phyloP scores from a whole-genome alignment of 1,284 basidiomycete genomes.

The Leccinum angustisporum region DNA sequence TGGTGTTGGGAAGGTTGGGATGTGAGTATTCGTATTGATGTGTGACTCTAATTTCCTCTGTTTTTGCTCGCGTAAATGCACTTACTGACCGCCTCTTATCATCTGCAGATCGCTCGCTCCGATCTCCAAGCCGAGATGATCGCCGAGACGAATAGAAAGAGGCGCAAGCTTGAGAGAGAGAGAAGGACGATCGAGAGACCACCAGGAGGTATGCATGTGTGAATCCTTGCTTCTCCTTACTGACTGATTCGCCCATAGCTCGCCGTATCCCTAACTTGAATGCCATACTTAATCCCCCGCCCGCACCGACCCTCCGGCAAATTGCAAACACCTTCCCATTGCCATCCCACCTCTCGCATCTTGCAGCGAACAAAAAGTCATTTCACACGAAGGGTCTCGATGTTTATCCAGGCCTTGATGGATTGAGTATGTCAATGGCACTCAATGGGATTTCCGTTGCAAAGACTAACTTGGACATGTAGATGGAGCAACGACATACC shows the following conservation, averaged over 20 bases:
- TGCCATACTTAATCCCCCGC: conserved; percentile 41
- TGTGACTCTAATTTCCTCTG: neutral
- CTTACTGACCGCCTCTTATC: conserved; percentile 7
- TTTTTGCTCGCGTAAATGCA: conserved; percentile 8
- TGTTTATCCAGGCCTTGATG: conserved; percentile 20
- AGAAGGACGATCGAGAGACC: conserved; percentile 74
- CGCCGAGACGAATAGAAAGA: conserved; percentile 79
- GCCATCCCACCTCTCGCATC: conserved; percentile 23
- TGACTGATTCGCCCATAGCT: conserved; percentile 32
- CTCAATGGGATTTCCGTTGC: conserved; percentile 10
- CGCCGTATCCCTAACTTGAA: conserved; percentile 45
- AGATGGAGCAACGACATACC: conserved; percentile 43
- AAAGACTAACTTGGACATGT: conserved; percentile 10
- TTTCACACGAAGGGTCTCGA: conserved; percentile 20
- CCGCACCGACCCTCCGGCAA: conserved; percentile 49
- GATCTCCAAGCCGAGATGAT: conserved; percentile 82
- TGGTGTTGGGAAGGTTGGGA: conserved; percentile 78
- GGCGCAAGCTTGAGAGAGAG: conserved; percentile 78
- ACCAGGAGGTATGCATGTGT: conserved; percentile 52
- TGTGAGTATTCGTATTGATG: conserved; percentile 40
- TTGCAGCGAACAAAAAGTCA: conserved; percentile 18
- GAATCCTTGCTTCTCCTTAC: neutral
- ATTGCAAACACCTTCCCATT: conserved; percentile 44
- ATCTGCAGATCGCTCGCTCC: conserved; percentile 56
- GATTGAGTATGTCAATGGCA: conserved; percentile 20